Base-by-base conservation (phyloP, 2,329 filamentous ascomycete genomes). In the Esteya vermicola region DNA sequence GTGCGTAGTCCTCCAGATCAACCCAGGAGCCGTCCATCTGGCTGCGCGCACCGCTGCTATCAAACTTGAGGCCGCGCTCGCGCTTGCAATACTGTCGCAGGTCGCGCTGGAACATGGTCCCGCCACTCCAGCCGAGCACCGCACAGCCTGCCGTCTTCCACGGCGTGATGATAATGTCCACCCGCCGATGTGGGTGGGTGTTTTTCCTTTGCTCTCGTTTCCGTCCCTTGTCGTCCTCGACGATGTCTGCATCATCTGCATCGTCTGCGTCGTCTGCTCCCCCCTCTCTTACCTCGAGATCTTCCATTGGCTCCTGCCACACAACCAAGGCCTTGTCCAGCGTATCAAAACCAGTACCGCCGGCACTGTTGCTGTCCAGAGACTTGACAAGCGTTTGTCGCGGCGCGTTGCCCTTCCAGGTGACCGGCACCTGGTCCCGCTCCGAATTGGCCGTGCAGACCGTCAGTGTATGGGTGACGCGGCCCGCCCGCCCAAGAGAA, bases 291-390 rank as follows among this genome's bases (percentile, higher is more conserved):
- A n/a, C n/a, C n/a, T n/a, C n/a, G n/a, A n/a, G n/a, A n/a, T n/a
- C n/a, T n/a, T 40, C 36, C 5, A 57, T 38, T 0, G 79, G 79
- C 51, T 86, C 67, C 54, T 93, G 84, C 89, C 89, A 96, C 0
- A 95, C 85, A 1, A 95, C 81, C 39, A 96, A 63, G 0, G 86
- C 86, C 57, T 95, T 95, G 57, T 96, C 88, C 1, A 96, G 68
- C 0, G 78, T 84, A 54, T 95, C 88, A 48, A 94, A 95, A 1
- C 84, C 83, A 19, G 67, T 62, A 0, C 70, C 69, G 2, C 62
- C 40, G 3, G 22, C 16, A 19, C 6, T 12, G 12, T n/a, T 20
- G 18, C 14, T 12, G 13, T 31, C 40, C 12, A 10, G 6, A 1
- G 40, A 38, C 5, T 36, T 34, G 19, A 14, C 28, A 4, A 37